Conservation (phyloP, 2,329 filamentous ascomycete species). For the Aspergillus sp. region DNA sequence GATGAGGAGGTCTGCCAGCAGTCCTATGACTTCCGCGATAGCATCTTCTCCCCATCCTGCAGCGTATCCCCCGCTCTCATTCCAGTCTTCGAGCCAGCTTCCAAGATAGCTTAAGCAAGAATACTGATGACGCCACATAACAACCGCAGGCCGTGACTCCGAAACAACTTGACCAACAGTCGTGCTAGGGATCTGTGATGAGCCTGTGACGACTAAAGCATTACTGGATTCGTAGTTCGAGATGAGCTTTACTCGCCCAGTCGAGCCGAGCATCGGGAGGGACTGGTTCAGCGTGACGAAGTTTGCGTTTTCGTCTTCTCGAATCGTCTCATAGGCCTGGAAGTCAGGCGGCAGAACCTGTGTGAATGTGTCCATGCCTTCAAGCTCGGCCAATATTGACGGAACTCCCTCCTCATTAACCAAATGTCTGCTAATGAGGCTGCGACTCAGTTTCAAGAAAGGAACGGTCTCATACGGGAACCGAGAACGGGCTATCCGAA, state of each 20-base stretch:
- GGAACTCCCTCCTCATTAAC: slow-evolving; percentile 49
- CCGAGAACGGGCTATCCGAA: slow-evolving; percentile 69
- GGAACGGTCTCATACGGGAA: slow-evolving; percentile 85
- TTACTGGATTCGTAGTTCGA: slow-evolving; percentile 23
- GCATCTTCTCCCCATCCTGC: slow-evolving; percentile 59
- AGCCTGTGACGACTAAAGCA: slow-evolving; percentile 35
- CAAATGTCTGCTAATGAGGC: slow-evolving; percentile 53
- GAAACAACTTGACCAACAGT: slow-evolving; percentile 64
- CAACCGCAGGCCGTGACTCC: slow-evolving; percentile 72
- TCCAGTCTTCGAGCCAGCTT: slow-evolving; percentile 57
- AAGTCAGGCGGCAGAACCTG: slow-evolving; percentile 72
- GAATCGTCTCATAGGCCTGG: slow-evolving; percentile 70
- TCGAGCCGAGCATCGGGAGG: slow-evolving; percentile 51
- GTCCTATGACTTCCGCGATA: slow-evolving; percentile 69
- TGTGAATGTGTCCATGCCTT: slow-evolving; percentile 71
- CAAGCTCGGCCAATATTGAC: slow-evolving; percentile 62
- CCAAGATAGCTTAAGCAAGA: slow-evolving; percentile 79
- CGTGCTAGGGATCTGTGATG: slow-evolving; percentile 37
- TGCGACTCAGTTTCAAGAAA: slow-evolving; percentile 70
- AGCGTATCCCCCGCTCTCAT: slow-evolving; percentile 49
- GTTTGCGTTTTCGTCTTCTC: slow-evolving; percentile 84
- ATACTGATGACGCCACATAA: slow-evolving; percentile 72
- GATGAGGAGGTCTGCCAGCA: slow-evolving; percentile 70
- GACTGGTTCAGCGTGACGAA: slow-evolving; percentile 63
- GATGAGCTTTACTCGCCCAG: slow-evolving; percentile 21